Evolutionary conservation across 2,329 filamentous ascomycete genomes (phyloP), one percentile per base, ranked within the genome.

Genomic region (Aspergillus pseudotamarii): DNA sequence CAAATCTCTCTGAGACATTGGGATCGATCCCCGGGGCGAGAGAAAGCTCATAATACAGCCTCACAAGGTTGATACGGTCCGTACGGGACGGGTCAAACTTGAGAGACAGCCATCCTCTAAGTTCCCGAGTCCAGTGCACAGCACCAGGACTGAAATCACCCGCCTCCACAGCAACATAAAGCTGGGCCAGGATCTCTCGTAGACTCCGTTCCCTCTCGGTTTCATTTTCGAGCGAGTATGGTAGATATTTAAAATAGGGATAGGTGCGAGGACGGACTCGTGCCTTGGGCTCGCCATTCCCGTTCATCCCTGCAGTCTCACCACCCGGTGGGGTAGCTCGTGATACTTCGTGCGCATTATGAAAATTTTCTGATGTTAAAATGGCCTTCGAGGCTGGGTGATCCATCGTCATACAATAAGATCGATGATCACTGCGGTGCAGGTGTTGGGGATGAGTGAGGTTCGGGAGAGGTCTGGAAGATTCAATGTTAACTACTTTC

Each of bases 51-150:
- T 97, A 99, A 81, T 97, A 99, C 43, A 99, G 85, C 80, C 90
- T 91, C 34, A 95, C 91, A 34, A 99, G 86, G 78, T 88, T 92
- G 56, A 93, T 89, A 62, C 96, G 87, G 69, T 94, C 89, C 75
- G 91, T 89, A 71, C 92, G 88, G 55, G 93, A 92, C 76, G 97
- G 93, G 80, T 99, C 94, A 76, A 99, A 99, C 84, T 99, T 99
- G 79, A 99, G 88, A 59, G 91, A 91, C 69, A 99, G 85, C 95
- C 96, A 99, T 79, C 91, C 92, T 75, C 94, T 89, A 55, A 99
- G 89, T 85, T 99, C 95, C 69, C 94, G 89, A 19, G 95, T 97
- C 95, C 95, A 99, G 79, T 99, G 94, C 65, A 97, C 85, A 32
- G 94, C 95, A 38, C 95, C 95, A 0, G 94, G 92, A 28, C 91